Conservation (phyloP, 148 eudicot genomes). For the Oxyria digyna region DNA sequence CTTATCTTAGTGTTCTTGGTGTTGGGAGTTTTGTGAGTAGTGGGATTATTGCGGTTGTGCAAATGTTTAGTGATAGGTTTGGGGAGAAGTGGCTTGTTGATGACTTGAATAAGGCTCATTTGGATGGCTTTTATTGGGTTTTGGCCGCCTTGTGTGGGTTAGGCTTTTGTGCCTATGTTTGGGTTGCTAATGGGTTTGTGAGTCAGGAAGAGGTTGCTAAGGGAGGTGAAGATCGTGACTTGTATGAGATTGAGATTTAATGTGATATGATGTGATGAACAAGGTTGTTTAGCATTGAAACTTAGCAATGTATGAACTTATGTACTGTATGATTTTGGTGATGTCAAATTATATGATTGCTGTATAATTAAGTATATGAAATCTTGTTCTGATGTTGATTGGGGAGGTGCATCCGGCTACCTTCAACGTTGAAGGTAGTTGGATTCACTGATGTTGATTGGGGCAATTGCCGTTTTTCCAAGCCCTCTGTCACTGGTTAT, state of each 20-base stretch:
- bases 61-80: constrained; percentile 10
- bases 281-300: not conserved
- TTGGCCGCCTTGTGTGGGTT: constrained; percentile 21
- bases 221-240: not conserved
- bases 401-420: too few relatives aligned
- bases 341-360: too few relatives aligned
- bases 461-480: too few relatives aligned
- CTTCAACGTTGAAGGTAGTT: too few relatives aligned
- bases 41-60: constrained; percentile 27
- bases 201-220: not conserved
- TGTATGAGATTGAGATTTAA: not conserved
- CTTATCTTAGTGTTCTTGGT: constrained; percentile 38
- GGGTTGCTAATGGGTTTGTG: not conserved
- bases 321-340: too few relatives aligned
- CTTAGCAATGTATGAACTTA: not conserved
- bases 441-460: too few relatives aligned
- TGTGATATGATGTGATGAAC: not conserved
- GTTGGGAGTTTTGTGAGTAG: constrained; percentile 49
- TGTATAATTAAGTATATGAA: too few relatives aligned
- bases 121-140: constrained; percentile 71
- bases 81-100: constrained; percentile 52
- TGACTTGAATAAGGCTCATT: constrained; percentile 31
- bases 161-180: not conserved
- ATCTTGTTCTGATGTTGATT: too few relatives aligned
- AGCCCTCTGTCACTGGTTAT: too few relatives aligned